phyloP scores from a whole-genome alignment of 768 basidiomycete genomes.

The Hortiboletus campestris region DNA sequence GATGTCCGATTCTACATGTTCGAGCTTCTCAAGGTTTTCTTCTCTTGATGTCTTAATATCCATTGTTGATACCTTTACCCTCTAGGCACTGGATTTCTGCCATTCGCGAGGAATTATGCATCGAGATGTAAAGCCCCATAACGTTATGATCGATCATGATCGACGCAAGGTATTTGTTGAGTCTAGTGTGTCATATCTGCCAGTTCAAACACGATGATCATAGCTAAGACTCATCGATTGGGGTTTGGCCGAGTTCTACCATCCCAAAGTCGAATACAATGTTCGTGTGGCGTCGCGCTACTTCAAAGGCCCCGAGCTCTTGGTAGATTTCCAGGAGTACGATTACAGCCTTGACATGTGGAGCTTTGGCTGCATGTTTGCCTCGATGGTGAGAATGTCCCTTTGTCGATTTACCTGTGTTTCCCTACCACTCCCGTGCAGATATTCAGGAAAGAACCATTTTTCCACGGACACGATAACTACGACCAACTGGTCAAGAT shows the following conservation, averaged over 20 bases:
- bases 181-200: constrained; percentile 6
- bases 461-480: constrained; percentile 99
- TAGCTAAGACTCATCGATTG: constrained; percentile 97
- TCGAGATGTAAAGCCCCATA: constrained; percentile 97
- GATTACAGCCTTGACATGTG: constrained; percentile 99
- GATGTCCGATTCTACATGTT: constrained; percentile 97
- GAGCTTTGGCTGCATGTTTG: constrained; percentile 99
- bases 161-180: constrained; percentile 71
- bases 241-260: constrained; percentile 98
- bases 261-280: constrained; percentile 96
- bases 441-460: constrained; percentile 99
- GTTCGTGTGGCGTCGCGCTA: constrained; percentile 96
- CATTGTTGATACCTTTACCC: neutral
- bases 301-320: constrained; percentile 95
- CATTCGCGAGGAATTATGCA: constrained; percentile 99
- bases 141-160: constrained; percentile 99
- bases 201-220: constrained; percentile 11
- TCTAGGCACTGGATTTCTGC: constrained; percentile 90
- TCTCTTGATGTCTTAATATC: constrained; percentile 1
- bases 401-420: neutral
- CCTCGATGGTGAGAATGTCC: constrained; percentile 76
- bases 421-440: constrained; percentile 30
- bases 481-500: constrained; percentile 99
- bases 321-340: constrained; percentile 98
- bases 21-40: constrained; percentile 83